Evolutionary conservation across 2,329 filamentous ascomycete genomes (phyloP), one percentile per base, ranked within the genome.

Genomic region (Keithomyces neogunnii): DNA sequence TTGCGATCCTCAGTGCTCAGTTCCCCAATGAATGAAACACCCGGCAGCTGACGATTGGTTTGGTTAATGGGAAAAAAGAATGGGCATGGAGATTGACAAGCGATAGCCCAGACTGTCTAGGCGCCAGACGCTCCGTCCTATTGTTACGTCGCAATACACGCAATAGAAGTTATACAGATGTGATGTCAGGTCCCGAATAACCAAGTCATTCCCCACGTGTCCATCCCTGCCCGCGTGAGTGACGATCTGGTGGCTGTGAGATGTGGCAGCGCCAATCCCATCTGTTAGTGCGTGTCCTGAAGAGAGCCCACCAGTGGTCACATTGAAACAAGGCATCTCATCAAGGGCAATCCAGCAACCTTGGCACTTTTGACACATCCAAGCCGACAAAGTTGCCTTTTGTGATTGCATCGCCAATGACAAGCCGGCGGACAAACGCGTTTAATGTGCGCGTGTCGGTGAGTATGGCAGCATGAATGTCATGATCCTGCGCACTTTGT

Each of bases 131-230:
- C 11, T 45, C 29, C 9, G 42, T 36, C 13, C 46, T 31, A n/a
- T 32, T 44, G 39, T 19, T 36, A 36, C 42, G 49, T n/a, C 45
- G 50, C 49, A 46, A 33, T 44, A 43, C 30, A 49, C 33, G 5
- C 45, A 48, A 30, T 7, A 26, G 11, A 33, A 33, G 6, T 10
- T 44, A 46, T 10, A 46, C 3, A 36, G 5, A 4, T 11, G 28
- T 2, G 19, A 38, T 39, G 5, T 35, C 26, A 11, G 44, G 40
- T 30, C 31, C 38, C 39, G 32, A 30, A 31, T 19, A 6, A 13
- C 19, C 5, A 46, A 31, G 33, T 7, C 35, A 29, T n/a, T 29
- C 45, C 45, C 29, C 5, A 43, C 19, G 30, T 26, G 4, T 32
- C 45, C 45, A 45, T 45, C 39, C 26, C 38, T 10, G 33, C 19